These are phyloP conservation scores for Annona squamosa DNA, from an alignment of 164 flowering plant genomes.

Conservation along the genomic window DNA sequence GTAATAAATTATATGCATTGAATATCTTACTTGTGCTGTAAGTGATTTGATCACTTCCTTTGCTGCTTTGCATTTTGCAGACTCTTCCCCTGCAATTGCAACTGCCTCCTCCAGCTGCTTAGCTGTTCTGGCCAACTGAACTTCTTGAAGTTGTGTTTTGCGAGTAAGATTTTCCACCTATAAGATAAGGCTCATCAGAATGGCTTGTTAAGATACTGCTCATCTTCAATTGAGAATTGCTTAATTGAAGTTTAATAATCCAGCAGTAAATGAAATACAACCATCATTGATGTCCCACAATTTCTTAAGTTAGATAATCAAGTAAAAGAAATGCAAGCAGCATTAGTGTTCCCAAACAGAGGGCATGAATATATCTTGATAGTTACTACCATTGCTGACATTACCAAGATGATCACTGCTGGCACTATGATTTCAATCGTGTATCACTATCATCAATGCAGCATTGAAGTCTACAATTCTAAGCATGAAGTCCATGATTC, in stretches of 20 bases:
- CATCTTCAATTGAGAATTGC: not conserved
- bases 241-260: not conserved
- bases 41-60: slow-evolving; percentile 95
- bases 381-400: too few relatives aligned
- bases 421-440: too few relatives aligned
- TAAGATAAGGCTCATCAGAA: slow-evolving; percentile 5
- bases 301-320: not conserved
- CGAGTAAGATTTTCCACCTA: slow-evolving; percentile 91
- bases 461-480: too few relatives aligned
- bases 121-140: slow-evolving; percentile 76
- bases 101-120: slow-evolving; percentile 88
- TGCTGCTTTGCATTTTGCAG: slow-evolving; percentile 93
- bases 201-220: not conserved
- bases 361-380: not conserved
- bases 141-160: slow-evolving; percentile 77
- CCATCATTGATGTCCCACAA: too few relatives aligned
- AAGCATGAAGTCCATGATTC: too few relatives aligned
- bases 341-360: not conserved
- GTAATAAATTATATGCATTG: not conserved
- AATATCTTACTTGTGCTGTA: slow-evolving; percentile 80
- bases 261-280: not conserved
- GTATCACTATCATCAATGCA: too few relatives aligned
- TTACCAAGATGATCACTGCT: too few relatives aligned
- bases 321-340: not conserved
- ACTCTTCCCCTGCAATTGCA: slow-evolving; percentile 81